phyloP scores from a whole-genome alignment of 208 protist genomes.

The Porcisia hertigi region DNA sequence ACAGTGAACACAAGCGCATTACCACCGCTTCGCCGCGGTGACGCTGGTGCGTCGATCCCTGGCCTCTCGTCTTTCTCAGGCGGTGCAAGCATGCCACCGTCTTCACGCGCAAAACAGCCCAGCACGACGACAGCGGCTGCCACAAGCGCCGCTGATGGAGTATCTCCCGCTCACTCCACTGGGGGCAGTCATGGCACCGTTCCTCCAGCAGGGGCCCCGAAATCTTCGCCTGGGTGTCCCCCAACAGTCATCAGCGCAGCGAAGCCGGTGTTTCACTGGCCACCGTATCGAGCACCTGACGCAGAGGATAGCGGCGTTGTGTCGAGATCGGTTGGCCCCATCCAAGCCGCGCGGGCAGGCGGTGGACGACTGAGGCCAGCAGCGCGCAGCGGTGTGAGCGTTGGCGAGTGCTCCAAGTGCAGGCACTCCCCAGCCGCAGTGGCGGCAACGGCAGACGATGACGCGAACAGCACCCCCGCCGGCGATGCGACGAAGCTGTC shows the following conservation, averaged over 20 bases:
- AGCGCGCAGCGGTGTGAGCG: background rate
- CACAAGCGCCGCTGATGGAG: background rate
- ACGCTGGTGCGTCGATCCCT: constrained; percentile 5
- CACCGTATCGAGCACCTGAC: background rate
- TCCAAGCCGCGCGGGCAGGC: background rate
- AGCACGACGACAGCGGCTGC: background rate
- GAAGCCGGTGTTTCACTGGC: background rate
- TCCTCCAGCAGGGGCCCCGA: background rate
- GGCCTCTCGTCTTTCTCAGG: constrained; percentile 13
- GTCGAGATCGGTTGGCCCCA: background rate
- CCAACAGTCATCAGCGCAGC: background rate
- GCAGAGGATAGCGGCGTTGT: background rate
- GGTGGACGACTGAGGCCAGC: background rate
- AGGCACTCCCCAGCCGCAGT: background rate
- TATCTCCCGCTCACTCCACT: background rate
- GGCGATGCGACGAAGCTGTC: background rate
- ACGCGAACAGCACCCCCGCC: background rate
- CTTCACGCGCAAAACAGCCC: background rate
- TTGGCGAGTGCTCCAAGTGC: background rate
- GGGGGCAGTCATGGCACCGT: background rate
- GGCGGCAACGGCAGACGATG: constrained; percentile 1
- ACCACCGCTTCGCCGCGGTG: constrained; percentile 37
- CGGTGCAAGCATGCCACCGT: background rate
- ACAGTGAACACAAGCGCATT: constrained; percentile 56
- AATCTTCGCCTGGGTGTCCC: background rate